These are phyloP conservation scores for Pneumocystis sp. DNA, from an alignment of 1,139 yeast species.

Conservation along the genomic window DNA sequence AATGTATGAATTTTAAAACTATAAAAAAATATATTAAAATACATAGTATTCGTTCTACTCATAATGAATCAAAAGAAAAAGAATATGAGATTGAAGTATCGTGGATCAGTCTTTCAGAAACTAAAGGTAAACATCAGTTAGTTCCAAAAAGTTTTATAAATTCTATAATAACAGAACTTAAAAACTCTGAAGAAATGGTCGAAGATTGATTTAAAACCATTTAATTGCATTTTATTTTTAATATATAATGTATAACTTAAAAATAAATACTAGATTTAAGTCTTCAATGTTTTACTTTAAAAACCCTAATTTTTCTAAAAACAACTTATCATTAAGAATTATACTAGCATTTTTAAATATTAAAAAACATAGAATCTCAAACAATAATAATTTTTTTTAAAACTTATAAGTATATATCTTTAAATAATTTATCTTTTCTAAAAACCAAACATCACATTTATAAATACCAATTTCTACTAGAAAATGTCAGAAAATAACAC, in stretches of 20 bases:
- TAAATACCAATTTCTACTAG: neutral
- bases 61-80: conserved; percentile 94
- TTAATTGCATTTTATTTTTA: neutral
- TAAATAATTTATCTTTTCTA: neutral
- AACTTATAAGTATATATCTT: no score
- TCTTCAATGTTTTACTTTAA: neutral
- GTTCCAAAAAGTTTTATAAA: neutral
- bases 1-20: conserved; percentile 28
- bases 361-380: neutral
- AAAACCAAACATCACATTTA: neutral
- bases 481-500: neutral
- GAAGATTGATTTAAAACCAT: neutral
- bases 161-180: neutral
- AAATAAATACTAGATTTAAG: neutral
- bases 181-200: neutral
- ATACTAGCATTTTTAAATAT: neutral
- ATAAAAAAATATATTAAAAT: neutral
- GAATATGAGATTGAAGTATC: conserved; percentile 90
- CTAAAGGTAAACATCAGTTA: neutral
- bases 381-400: no score
- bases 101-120: conserved; percentile 37
- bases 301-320: neutral
- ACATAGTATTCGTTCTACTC: conserved; percentile 58
- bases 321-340: no score
- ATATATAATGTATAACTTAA: neutral